Evolutionary conservation across 1,284 basidiomycete species (phyloP).

Genomic region (Microbotryum violaceum): DNA sequence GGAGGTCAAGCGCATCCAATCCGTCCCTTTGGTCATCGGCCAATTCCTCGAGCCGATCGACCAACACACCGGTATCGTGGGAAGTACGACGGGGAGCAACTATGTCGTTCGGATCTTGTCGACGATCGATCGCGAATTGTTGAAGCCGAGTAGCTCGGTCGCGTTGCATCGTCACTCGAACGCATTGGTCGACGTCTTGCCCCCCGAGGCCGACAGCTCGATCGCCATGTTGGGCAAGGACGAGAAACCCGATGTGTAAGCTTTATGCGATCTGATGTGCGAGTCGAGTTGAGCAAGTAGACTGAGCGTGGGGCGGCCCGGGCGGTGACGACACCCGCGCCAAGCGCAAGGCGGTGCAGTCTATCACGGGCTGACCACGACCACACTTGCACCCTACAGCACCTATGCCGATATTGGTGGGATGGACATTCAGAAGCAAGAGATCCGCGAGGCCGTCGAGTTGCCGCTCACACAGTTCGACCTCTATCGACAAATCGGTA

Average conservation of each 20-base stretch:
- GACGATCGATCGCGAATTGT: slow-evolving; percentile 90
- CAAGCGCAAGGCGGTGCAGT: no score
- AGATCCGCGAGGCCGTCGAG: slow-evolving; percentile 97
- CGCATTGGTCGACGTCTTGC: slow-evolving; percentile 94
- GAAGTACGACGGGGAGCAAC: slow-evolving; percentile 95
- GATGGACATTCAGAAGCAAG: slow-evolving; percentile 97
- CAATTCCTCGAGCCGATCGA: slow-evolving; percentile 99
- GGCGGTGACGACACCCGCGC: no score
- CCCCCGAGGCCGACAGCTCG: slow-evolving; percentile 95
- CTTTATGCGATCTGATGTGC: not conserved
- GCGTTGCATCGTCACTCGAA: slow-evolving; percentile 98
- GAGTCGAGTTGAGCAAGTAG: no score
- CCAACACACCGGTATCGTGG: slow-evolving; percentile 94
- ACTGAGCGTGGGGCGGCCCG: no score
- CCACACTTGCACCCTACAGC: slow-evolving; percentile 31
- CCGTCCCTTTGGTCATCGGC: slow-evolving; percentile 97
- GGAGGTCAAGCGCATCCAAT: slow-evolving; percentile 98
- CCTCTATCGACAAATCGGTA: slow-evolving; percentile 98
- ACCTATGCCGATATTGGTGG: slow-evolving; percentile 66
- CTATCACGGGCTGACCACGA: not conserved
- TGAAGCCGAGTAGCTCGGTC: slow-evolving; percentile 95
- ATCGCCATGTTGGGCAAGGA: slow-evolving; percentile 89
- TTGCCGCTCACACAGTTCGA: slow-evolving; percentile 96
- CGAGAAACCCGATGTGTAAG: slow-evolving; percentile 78
- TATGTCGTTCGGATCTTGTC: slow-evolving; percentile 97